Percentiles rank a stretch among this genome's conserved stretches.
Evolutionary conservation across 345 rosid species (phyloP).

Genomic region (Salix exigua): DNA sequence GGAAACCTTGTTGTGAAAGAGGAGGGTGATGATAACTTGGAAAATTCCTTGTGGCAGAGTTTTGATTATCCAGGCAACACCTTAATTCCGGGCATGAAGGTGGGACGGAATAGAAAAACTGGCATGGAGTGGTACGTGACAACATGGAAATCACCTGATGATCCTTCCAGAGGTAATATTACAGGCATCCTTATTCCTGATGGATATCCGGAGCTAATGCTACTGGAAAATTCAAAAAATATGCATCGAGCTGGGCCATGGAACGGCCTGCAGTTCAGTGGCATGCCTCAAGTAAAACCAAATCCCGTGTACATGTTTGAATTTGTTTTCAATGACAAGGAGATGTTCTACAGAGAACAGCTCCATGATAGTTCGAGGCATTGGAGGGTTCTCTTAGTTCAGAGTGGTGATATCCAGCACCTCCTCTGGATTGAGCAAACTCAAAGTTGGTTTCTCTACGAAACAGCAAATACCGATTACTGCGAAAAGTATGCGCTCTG

Average conservation of each 20-base stretch:
- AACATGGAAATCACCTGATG: slow-evolving; percentile 33
- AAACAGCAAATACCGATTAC: too few relatives aligned
- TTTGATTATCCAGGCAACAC: neutral
- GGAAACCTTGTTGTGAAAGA: neutral
- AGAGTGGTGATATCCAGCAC: neutral
- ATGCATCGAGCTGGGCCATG: slow-evolving; percentile 31
- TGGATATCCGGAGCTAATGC: slow-evolving; percentile 25
- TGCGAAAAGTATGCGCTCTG: too few relatives aligned
- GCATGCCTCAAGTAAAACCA: neutral
- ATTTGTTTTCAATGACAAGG: neutral
- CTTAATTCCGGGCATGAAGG: neutral
- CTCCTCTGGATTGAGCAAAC: neutral
- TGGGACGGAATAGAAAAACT: neutral
- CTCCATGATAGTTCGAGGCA: neutral
- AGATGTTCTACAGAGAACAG: neutral
- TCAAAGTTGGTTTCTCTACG: neutral
- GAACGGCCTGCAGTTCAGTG: slow-evolving; percentile 26
- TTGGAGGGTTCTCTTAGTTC: neutral
- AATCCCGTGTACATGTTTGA: neutral
- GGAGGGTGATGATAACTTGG: too few relatives aligned
- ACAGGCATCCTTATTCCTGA: neutral
- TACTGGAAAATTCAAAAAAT: slow-evolving; percentile 8
- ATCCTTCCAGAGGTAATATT: slow-evolving; percentile 38
- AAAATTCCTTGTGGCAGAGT: too few relatives aligned
- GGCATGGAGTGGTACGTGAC: slow-evolving; percentile 8